These are phyloP conservation scores for Acanthamoeba polyphaga DNA, from an alignment of 208 protist species.

Conservation along the genomic window DNA sequence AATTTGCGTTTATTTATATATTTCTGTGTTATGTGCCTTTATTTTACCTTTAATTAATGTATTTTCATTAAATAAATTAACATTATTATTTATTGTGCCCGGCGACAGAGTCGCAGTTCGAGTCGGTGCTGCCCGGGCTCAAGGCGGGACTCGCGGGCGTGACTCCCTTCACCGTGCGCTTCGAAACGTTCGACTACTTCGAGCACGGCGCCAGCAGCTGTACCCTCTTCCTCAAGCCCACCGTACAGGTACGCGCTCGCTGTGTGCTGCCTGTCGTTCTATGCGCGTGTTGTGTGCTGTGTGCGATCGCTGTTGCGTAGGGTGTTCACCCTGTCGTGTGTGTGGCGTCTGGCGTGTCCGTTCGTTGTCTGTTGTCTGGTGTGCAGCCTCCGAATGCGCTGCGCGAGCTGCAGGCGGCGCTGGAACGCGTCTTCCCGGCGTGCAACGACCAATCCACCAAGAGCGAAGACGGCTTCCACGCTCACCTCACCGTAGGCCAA, in stretches of 20 bases:
- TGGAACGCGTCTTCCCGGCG: slow-evolving; percentile 66
- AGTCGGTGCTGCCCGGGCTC: not conserved
- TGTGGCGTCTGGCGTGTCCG: not conserved
- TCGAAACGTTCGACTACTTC: slow-evolving; percentile 70
- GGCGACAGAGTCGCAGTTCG: slow-evolving; percentile 14
- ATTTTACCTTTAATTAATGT: not conserved
- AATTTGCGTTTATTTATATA: not conserved
- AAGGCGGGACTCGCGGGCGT: not conserved
- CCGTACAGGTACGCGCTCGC: not conserved
- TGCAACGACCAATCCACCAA: slow-evolving; percentile 78
- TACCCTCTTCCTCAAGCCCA: slow-evolving; percentile 51
- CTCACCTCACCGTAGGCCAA: slow-evolving; percentile 87
- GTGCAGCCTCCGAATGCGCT: slow-evolving; percentile 72
- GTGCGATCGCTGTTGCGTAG: too few relatives aligned
- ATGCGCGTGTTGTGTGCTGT: too few relatives aligned
- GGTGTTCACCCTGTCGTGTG: too few relatives aligned
- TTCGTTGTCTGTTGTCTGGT: not conserved
- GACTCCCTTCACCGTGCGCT: slow-evolving; percentile 46
- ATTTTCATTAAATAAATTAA: not conserved
- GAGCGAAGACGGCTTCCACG: slow-evolving; percentile 73
- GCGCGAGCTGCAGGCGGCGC: slow-evolving; percentile 65
- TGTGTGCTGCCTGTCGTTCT: too few relatives aligned
- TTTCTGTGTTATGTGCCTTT: not conserved
- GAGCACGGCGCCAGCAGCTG: slow-evolving; percentile 66
- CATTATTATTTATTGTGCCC: not conserved